A percentile compares a stretch with the other conserved stretches of the same genome.
phyloP scores from a whole-genome alignment of 805 yeast species.

The Isabelozyma heimii region DNA sequence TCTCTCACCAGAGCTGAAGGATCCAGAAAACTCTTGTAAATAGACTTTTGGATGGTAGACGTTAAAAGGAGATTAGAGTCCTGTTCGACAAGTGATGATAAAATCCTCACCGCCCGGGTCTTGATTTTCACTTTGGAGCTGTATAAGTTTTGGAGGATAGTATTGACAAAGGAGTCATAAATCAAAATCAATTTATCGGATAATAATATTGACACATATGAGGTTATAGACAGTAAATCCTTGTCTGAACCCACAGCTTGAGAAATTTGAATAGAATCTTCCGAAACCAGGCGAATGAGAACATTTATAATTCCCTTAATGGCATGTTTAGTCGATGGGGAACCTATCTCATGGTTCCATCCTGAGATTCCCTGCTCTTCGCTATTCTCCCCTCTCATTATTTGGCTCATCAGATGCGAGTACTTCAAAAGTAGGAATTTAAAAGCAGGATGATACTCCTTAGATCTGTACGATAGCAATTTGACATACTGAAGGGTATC shows the following conservation, averaged over 20 bases:
- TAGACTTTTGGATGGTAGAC: slow-evolving; percentile 49
- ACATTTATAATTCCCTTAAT: slow-evolving; percentile 1
- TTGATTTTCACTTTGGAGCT: slow-evolving; percentile 28
- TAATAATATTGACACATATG: slow-evolving; percentile 21
- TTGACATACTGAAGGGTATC: slow-evolving; percentile 13
- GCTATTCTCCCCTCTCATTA: too few species aligned
- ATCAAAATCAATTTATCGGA: slow-evolving; percentile 30
- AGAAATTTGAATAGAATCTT: slow-evolving; percentile 6
- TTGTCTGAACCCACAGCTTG: slow-evolving; percentile 7
- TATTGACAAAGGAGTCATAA: slow-evolving; percentile 52
- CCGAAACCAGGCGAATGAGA: slow-evolving; percentile 6
- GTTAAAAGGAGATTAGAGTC: slow-evolving; percentile 52
- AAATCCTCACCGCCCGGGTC: slow-evolving; percentile 61
- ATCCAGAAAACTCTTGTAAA: slow-evolving; percentile 53
- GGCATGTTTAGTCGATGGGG: neutral
- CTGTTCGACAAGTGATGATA: slow-evolving; percentile 52
- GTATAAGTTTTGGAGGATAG: slow-evolving; percentile 39
- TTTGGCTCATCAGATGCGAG: slow-evolving; percentile 1
- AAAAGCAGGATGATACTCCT: slow-evolving; percentile 6
- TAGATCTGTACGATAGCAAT: slow-evolving; percentile 7
- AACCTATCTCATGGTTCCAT: slow-evolving; percentile 5
- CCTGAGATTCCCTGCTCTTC: too few species aligned
- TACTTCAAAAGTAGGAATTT: slow-evolving; percentile 13
- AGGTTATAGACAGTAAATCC: slow-evolving; percentile 9
- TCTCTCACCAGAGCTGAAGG: slow-evolving; percentile 71